Evolutionary conservation across 305 asterid species (phyloP), one percentile per base, ranked within the genome.

Genomic region (Solanum aculeatissimum): DNA sequence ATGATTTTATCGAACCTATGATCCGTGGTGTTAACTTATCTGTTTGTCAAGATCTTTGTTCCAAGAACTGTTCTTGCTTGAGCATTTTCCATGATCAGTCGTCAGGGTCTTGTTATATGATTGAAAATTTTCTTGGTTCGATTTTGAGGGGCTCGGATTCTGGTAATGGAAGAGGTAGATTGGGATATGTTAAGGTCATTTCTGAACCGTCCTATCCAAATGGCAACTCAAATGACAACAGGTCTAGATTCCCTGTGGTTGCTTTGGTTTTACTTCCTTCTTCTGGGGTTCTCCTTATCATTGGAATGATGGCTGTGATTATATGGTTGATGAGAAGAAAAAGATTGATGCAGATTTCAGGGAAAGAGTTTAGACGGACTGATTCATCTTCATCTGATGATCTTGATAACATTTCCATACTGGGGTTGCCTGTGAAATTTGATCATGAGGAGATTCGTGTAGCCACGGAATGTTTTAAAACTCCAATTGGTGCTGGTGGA

Each of bases 401-500:
- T 55, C 49, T 86, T 23, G 91, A 88, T 49, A 83, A 86, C 53
- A 45, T 55, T 81, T 83, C 89, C 4, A 87, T 93, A 54, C 92
- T 89, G 0, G 95, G 93, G 0, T 77, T 92, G 88, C 97, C 97
- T 4, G 57, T 84, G 23, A 87, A 89, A 74, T 92, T 90, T 57
- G 86, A 82, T 6, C 88, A 92, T 27, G 87, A 87, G 45, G 92
- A 89, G 82, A 90, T 93, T 15, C 75, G 47, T 47, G 84, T 18
- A 25, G 97, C 95, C 3, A 93, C 97, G 0, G 87, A 86, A 29
- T 71, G 84, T 54, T 91, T 93, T 84, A 89, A 85, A 85, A 85
- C 87, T 21, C 85, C 84, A 80, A 88, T 93, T 13, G 97, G 97
- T 21, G 81, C 92, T 0, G 94, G 97, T 8, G 95, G 95, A 53